Percentiles rank a stretch among this genome's conserved stretches.
Conservation (phyloP, 1,284 basidiomycete genomes). For the Ceratorhiza oryzae-sativae region DNA sequence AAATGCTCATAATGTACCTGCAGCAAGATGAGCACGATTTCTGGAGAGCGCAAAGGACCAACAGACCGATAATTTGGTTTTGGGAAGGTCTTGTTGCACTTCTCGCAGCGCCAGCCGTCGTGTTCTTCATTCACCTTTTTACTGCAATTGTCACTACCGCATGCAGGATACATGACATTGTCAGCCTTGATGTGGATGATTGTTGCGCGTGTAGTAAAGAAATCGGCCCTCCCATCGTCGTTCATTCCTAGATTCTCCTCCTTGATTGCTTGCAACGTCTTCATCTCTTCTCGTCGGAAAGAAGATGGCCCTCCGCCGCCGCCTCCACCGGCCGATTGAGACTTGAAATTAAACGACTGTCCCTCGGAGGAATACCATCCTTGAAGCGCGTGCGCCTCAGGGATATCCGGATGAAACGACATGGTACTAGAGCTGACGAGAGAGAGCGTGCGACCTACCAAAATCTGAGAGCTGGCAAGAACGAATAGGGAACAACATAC, state of each 20-base stretch:
- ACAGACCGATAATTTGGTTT: conserved; percentile 81
- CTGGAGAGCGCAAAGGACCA: neutral
- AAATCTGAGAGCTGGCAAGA: neutral
- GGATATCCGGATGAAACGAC: conserved; percentile 86
- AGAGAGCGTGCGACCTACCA: conserved; percentile 76
- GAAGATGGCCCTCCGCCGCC: conserved; percentile 53
- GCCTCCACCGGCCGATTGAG: conserved; percentile 63
- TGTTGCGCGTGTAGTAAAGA: conserved; percentile 84
- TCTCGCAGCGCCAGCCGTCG: conserved; percentile 89
- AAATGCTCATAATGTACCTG: conserved; percentile 90
- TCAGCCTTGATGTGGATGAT: conserved; percentile 91
- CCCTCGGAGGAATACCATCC: conserved; percentile 81
- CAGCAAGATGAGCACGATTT: neutral
- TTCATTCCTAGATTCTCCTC: conserved; percentile 77
- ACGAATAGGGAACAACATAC: conserved; percentile 52
- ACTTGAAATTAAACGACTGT: conserved; percentile 67
- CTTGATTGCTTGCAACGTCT: conserved; percentile 83
- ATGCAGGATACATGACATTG: conserved; percentile 90
- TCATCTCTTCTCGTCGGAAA: conserved; percentile 75
- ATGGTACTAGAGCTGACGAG: conserved; percentile 74
- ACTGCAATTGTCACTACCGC: conserved; percentile 80
- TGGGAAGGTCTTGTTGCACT: conserved; percentile 80
- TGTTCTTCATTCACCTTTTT: conserved; percentile 87
- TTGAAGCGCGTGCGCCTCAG: conserved; percentile 82
- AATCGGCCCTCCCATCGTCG: conserved; percentile 73